A percentile compares a stretch with the other conserved stretches of the same genome.
Conservation (phyloP, 83 land plant genomes). For the Isoetes engelmannii region DNA sequence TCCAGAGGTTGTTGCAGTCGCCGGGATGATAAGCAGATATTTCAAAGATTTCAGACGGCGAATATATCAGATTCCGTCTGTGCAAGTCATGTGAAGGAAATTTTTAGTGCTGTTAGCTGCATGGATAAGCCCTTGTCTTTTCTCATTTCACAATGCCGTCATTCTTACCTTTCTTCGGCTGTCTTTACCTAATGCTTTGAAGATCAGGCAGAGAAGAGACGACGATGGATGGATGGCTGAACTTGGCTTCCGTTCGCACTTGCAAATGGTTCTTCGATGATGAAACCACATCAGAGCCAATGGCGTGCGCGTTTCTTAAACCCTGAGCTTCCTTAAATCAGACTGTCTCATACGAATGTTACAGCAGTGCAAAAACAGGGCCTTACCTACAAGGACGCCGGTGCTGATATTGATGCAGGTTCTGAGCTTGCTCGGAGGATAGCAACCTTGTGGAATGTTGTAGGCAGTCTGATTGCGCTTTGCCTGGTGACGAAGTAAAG, state of each 20-base stretch:
- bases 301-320: too few relatives aligned
- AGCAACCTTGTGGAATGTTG: constrained; percentile 81
- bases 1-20: constrained; percentile 55
- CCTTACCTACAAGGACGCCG: constrained; percentile 85
- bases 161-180: not conserved
- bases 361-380: too few relatives aligned
- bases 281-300: too few relatives aligned
- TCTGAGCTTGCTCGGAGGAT: constrained; percentile 81
- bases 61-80: constrained; percentile 57
- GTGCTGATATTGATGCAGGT: constrained; percentile 95
- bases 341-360: too few relatives aligned
- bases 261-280: too few relatives aligned
- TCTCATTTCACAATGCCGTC: constrained; percentile 9
- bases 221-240: too few relatives aligned
- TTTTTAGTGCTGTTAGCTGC: constrained; percentile 70
- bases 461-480: too few relatives aligned
- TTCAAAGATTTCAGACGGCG: constrained; percentile 40
- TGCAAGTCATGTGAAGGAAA: constrained; percentile 45
- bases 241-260: too few relatives aligned
- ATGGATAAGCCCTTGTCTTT: too few relatives aligned
- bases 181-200: not conserved
- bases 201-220: too few relatives aligned
- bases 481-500: too few relatives aligned
- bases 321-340: too few relatives aligned
- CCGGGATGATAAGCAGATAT: constrained; percentile 37